Base-by-base conservation (phyloP, 1,284 basidiomycete species). In the Ustilago curta region DNA sequence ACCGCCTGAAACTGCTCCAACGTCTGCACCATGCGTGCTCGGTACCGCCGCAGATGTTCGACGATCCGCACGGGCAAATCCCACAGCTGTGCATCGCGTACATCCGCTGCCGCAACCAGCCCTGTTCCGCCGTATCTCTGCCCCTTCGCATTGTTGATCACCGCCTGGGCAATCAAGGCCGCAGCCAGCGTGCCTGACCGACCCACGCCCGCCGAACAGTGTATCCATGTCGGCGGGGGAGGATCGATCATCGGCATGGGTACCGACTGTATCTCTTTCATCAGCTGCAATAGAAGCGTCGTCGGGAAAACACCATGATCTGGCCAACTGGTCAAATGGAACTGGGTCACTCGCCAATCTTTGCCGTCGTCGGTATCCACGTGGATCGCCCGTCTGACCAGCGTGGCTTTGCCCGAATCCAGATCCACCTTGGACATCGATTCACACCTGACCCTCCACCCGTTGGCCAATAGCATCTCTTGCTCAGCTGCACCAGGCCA, bases 321-420 rank as follows among this genome's bases (percentile, higher is more conserved):
- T 18, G 92, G 92, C 93, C 93, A 95, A 2, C 90, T 88, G 14
- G 87, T 86, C 77, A 91, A 93, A 35, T 93, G 86, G 77, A 94
- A 78, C 83, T 94, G 92, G 32, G 88, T 88, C 81, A 94, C 79
- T 3, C 50, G 29, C 70, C 70, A 70, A 21, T 35, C 55, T 8
- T 67, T 39, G 0, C 9, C 7, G 14, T 52, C 47, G 16, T 27
- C 48, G n/a, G 31, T 47, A 6, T 58, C 53, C 27, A 70, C 25
- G 44, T 57, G 59, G 9, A 59, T 56, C 8, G 45, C 52, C 18
- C 75, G 65, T 44, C 63, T 44, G 19, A 54, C 31, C 2, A 70
- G 57, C 7, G 48, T 63, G 1, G 53, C 54, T 31, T 57, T 25
- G 8, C 61, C 66, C 3, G 44, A 70, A 27, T 59, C 79, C 42